Base-by-base conservation (phyloP, 257 asterid species). In the Gardenia jasminoides region DNA sequence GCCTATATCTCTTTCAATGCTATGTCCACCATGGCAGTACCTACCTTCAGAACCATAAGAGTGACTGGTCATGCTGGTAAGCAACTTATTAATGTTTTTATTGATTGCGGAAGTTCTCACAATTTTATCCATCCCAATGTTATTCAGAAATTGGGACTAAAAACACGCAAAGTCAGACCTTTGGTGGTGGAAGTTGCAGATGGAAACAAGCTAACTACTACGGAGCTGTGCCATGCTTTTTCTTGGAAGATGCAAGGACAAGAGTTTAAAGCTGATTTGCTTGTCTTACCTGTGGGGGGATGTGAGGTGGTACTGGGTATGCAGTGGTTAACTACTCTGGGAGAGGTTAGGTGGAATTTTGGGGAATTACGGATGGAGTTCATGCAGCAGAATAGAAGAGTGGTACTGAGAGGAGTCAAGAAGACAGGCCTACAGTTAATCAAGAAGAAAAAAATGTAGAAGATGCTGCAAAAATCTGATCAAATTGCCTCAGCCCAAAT, bases 161-260 rank as follows among this genome's bases (percentile, higher is more conserved):
- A 12, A 11, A 3, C 7, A 2, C 3, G 0, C 3, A 2, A 12
- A 3, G 2, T 28, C 0, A 0, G 7, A 0, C 17, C 41, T 1
- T 0, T 64, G 0, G 24, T 1, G 7, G 68, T 66, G 10, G 46
- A 0, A 0, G 70, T 66, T 4, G 70, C 70, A 3, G 12, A 66
- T 31, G 46, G 70, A 0, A 31, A 16, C 0, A 31, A 20, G n/a
- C 17, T 13, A 0, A 3, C 11, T 0, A 66, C 44, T 1, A 3
- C 3, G 0, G 6, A 17, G 0, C 0, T 31, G 0, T 66, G 46
- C 20, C 0, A 0, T n/a, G 0, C 0, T 64, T 64, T 4, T 0
- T 0, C n/a, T 0, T 64, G 41, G 39, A 64, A 12, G 0, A 26
- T 64, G 1, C 68, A 64, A 10, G 41, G 39, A 0, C 41, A 30